These are phyloP conservation scores for Paramecium bursaria DNA, from an alignment of 73 alveolate genomes.

Conservation along the genomic window DNA sequence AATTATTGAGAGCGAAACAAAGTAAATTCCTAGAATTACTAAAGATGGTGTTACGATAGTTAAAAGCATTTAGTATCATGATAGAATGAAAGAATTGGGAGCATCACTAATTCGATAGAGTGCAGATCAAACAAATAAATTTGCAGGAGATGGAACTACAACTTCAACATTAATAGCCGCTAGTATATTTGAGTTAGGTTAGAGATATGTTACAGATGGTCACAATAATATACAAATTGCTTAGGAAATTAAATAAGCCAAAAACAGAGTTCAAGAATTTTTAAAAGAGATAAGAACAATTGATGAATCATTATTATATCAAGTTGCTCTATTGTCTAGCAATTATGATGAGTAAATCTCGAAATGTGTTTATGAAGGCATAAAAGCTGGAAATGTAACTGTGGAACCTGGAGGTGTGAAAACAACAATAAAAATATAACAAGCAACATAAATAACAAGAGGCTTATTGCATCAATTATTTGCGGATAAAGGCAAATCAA, in stretches of 20 bases:
- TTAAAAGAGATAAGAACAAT: conserved; percentile 48
- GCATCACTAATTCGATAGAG: conserved; percentile 81
- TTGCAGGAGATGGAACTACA: conserved; percentile 97
- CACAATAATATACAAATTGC: conserved; percentile 54
- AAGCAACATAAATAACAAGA: conserved; percentile 3
- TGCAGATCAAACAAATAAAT: conserved; percentile 78
- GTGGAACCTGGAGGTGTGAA: conserved; percentile 50
- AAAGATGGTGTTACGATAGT: conserved; percentile 95
- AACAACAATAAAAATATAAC: background rate
- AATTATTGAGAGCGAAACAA: conserved; percentile 81
- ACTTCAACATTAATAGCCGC: conserved; percentile 84
- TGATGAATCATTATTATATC: conserved; percentile 36
- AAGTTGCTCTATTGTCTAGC: conserved; percentile 53
- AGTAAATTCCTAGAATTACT: conserved; percentile 88
- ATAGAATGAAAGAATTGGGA: conserved; percentile 84
- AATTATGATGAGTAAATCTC: conserved; percentile 68
- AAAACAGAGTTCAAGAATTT: conserved; percentile 49
- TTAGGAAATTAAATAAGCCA: conserved; percentile 64
- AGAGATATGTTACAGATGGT: conserved; percentile 59
- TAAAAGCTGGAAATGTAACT: conserved; percentile 37
- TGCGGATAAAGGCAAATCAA: conserved; percentile 36
- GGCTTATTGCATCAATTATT: conserved; percentile 53
- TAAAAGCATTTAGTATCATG: conserved; percentile 66
- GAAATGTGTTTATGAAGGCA: conserved; percentile 45
- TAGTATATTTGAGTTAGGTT: conserved; percentile 69